Conservation (phyloP, 805 yeast genomes). For the Candida namnaoensis region DNA sequence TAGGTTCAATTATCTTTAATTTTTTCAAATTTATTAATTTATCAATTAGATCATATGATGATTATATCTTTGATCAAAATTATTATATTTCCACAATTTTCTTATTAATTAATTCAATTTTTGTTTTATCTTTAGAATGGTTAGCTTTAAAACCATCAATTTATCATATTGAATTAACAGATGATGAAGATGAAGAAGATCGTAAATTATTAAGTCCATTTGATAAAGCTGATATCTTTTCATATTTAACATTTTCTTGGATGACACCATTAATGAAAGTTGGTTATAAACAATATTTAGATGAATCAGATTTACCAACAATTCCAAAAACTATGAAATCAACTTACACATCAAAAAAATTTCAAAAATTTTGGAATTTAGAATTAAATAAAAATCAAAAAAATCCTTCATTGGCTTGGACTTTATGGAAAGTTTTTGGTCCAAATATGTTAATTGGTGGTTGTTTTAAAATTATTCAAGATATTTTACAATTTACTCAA, state of each 20-base stretch:
- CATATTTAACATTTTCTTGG: conserved; percentile 81
- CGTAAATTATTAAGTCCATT: conserved; percentile 23
- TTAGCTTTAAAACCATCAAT: conserved; percentile 27
- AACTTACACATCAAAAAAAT: conserved; percentile 35
- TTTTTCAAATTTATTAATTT: conserved; percentile 33
- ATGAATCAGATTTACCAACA: conserved; percentile 65
- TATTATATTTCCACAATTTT: conserved; percentile 23
- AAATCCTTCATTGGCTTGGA: conserved; percentile 45
- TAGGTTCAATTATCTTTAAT: conserved; percentile 41
- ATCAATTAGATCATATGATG: conserved; percentile 23
- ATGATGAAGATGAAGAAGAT: conserved; percentile 18
- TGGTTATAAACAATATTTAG: conserved; percentile 56
- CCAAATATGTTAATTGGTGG: conserved; percentile 61
- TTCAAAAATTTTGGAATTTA: conserved; percentile 52
- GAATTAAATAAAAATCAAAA: conserved; percentile 36
- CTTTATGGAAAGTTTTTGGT: conserved; percentile 67
- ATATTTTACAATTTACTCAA: conserved; percentile 71
- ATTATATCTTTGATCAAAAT: conserved; percentile 12
- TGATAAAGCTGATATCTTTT: conserved; percentile 53
- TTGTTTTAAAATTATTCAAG: conserved; percentile 67
- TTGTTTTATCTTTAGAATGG: conserved; percentile 26
- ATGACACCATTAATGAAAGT: conserved; percentile 80
- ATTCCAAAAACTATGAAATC: conserved; percentile 66
- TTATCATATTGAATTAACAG: conserved; percentile 34
- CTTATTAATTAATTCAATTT: conserved; percentile 20